Base-by-base conservation (phyloP, 2,329 filamentous ascomycete species). In the Claviceps africana region DNA sequence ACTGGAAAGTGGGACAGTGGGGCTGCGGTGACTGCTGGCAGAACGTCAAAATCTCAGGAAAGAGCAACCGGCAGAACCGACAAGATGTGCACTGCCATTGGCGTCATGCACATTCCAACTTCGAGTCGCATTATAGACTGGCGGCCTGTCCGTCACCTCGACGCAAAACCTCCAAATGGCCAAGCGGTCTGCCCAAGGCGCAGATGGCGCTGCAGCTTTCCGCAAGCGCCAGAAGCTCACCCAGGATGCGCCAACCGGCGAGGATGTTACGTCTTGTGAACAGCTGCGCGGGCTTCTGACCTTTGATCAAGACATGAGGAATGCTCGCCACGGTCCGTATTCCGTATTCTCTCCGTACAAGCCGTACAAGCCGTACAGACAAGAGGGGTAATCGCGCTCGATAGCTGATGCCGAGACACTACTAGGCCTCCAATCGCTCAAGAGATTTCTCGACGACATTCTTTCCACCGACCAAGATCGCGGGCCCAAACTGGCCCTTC, bases 301-400 rank as follows among this genome's bases (percentile, higher is more conserved):
- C 52, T 89, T 89, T 62, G 76, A 85, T 58, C 85, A 88, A 67
- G 82, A 88, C 65, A 68, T 81, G 64, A 70, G 73, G 61, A 73
- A 79, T 67, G 75, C 83, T 61, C 78, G 84, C 64, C 85, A 85
- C 68, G 83, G 78, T 79, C 67, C 48, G 68, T 63, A n/a, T 25
- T 22, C n/a, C n/a, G n/a, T n/a, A n/a, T n/a, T n/a, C 19, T 44
- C 7, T 13, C 19, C 31, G 10, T 17, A 19, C 19, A 46, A 30
- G 2, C n/a, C n/a, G n/a, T n/a, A n/a, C n/a, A n/a, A n/a, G n/a
- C n/a, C n/a, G n/a, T n/a, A n/a, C n/a, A 31, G 13, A 4, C 8
- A 19, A 25, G 19, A 11, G 7, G 9, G 19, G 35, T n/a, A n/a
- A 9, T 21, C 10, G 31, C 15, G 13, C 2, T 19, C 9, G 15